Percentiles rank a stretch among this genome's conserved stretches.
These are phyloP conservation scores for Magnaporthales sp. DNA, from an alignment of 2,329 filamentous ascomycete species.

Conservation along the genomic window DNA sequence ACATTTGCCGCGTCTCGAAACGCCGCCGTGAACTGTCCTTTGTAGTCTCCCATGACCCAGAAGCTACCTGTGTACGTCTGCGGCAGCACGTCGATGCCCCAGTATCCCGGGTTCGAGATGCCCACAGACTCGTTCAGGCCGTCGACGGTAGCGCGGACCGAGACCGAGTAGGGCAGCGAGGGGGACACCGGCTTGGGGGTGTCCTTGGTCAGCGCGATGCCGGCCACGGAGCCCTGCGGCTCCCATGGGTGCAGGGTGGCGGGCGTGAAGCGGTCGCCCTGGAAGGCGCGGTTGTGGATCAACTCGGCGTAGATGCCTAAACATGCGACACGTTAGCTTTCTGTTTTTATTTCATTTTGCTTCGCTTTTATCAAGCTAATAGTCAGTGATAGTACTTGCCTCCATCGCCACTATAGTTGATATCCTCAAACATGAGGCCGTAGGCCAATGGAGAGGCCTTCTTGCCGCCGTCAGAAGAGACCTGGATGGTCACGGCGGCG, in stretches of 20 bases:
- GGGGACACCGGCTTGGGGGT: background rate
- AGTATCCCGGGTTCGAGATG: constrained; percentile 45
- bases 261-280: constrained; percentile 36
- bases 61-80: constrained; percentile 41
- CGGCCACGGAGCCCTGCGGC: background rate
- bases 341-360: too few relatives aligned
- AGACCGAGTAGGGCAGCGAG: background rate
- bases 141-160: background rate
- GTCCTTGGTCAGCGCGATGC: background rate
- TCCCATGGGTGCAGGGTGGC: constrained; percentile 35
- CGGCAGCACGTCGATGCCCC: constrained; percentile 44
- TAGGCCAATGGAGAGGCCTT: background rate
- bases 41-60: constrained; percentile 41
- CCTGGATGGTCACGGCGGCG: background rate
- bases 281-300: constrained; percentile 63
- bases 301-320: constrained; percentile 59
- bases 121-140: constrained; percentile 19
- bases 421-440: constrained; percentile 33
- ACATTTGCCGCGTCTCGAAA: constrained; percentile 18
- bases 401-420: constrained; percentile 63
- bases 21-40: constrained; percentile 36
- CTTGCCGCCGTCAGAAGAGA: background rate
- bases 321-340: background rate
- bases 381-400: background rate
- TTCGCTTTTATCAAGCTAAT: too few relatives aligned